Conservation (phyloP, 768 basidiomycete genomes). For the Vararia minispora region DNA sequence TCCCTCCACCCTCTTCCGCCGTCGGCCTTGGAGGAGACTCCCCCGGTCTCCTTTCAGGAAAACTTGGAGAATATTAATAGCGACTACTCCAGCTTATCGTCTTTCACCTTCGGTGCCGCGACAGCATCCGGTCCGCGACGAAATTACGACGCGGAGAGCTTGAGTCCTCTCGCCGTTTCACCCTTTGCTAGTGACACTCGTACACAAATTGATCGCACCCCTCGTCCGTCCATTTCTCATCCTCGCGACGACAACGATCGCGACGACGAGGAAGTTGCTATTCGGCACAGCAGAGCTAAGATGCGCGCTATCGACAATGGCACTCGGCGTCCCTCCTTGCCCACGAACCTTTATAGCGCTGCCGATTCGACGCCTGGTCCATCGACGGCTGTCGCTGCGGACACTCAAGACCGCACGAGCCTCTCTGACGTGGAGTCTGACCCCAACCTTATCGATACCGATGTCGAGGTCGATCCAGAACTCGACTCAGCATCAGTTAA, state of each 20-base stretch:
- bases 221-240: conserved; percentile 31
- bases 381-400: background rate
- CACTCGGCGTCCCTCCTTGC: conserved; percentile 28
- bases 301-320: conserved; percentile 35
- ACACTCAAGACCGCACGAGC: conserved; percentile 5
- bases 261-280: conserved; percentile 22
- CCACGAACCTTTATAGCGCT: conserved; percentile 20
- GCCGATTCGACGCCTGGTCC: conserved; percentile 1
- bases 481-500: conserved; percentile 4
- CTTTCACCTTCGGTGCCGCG: conserved; percentile 31
- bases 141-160: conserved; percentile 18
- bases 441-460: conserved; percentile 10
- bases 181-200: conserved; percentile 9
- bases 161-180: conserved; percentile 26
- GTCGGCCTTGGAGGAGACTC: conserved; percentile 9
- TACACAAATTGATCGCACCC: conserved; percentile 27
- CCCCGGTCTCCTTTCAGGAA: conserved; percentile 14
- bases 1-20: conserved; percentile 17
- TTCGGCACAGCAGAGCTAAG: conserved; percentile 24
- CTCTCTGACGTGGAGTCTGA: conserved; percentile 3
- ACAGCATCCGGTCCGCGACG: conserved; percentile 14
- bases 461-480: conserved; percentile 10
- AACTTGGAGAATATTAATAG: conserved; percentile 12
- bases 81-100: conserved; percentile 28
- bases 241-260: conserved; percentile 22